These are phyloP conservation scores for Sesbania bispinosa DNA, from an alignment of 306 rosid genomes.

Conservation along the genomic window DNA sequence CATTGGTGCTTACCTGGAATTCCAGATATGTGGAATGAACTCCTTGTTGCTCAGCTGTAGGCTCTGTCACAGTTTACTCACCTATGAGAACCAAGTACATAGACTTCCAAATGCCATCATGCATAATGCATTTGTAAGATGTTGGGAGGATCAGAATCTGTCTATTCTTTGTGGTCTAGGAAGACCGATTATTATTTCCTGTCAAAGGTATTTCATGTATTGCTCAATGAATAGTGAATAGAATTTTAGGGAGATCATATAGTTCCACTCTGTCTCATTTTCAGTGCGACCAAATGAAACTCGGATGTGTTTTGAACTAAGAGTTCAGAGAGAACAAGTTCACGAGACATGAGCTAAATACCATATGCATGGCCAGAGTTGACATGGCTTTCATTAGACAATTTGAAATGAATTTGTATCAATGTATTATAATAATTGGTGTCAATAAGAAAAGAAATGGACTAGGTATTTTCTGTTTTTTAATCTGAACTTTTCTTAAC, in stretches of 20 bases:
- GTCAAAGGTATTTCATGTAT: neutral
- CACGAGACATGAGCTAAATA: neutral
- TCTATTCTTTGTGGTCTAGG: slow-evolving; percentile 38
- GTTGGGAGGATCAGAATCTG: slow-evolving; percentile 9
- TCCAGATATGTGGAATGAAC: slow-evolving; percentile 95
- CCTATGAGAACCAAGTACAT: neutral
- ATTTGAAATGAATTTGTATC: slow-evolving; percentile 6
- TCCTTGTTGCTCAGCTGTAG: slow-evolving; percentile 78
- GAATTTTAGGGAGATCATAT: slow-evolving; percentile 9
- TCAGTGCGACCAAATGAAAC: neutral
- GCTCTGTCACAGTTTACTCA: neutral
- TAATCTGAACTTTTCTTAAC: no score
- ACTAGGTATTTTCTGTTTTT: no score
- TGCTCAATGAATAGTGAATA: neutral
- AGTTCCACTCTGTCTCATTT: slow-evolving; percentile 1
- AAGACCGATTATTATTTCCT: slow-evolving; percentile 30
- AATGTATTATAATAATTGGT: neutral
- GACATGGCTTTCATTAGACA: neutral
- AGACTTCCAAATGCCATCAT: no score
- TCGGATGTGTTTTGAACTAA: neutral
- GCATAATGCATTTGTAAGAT: neutral
- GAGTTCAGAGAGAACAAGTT: slow-evolving; percentile 7
- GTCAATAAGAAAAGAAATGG: neutral
- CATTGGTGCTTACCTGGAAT: slow-evolving; percentile 96
- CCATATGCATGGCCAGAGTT: neutral